These are phyloP conservation scores for Lasiodiplodia hormozganensis DNA, from an alignment of 2,329 filamentous ascomycete genomes.

Conservation along the genomic window DNA sequence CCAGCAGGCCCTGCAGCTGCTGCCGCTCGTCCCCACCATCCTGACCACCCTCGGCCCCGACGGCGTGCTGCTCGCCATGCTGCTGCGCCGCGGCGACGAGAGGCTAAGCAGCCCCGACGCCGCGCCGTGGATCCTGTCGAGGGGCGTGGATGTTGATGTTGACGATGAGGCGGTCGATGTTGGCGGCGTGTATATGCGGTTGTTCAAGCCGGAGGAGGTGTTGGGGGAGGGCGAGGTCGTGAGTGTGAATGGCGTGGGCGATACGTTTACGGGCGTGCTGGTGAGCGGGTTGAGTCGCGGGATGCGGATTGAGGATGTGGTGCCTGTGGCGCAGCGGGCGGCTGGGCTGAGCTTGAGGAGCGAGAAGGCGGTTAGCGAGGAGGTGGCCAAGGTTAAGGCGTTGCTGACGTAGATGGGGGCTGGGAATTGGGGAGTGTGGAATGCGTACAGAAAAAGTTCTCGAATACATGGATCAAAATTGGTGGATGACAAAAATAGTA, in stretches of 20 bases:
- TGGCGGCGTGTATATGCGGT: conserved; percentile 82
- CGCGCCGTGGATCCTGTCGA: conserved; percentile 74
- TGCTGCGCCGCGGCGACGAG: conserved; percentile 72
- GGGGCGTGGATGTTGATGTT: conserved; percentile 56
- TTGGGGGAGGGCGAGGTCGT: conserved; percentile 71
- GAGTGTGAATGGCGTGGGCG: conserved; percentile 92
- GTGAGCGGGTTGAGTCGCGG: conserved; percentile 74
- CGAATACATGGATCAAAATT: no score
- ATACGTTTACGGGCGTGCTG: conserved; percentile 87
- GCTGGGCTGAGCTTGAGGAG: conserved; percentile 81
- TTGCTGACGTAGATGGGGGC: not conserved
- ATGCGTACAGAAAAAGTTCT: no score
- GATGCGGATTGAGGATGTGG: conserved; percentile 64
- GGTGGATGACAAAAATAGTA: no score
- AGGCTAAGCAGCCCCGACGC: conserved; percentile 68
- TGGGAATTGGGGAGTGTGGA: no score
- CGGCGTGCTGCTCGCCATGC: conserved; percentile 76
- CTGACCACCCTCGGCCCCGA: conserved; percentile 80
- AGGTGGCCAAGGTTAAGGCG: conserved; percentile 10
- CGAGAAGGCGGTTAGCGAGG: conserved; percentile 25
- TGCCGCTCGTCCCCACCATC: conserved; percentile 86
- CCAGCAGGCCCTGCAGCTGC: conserved; percentile 80
- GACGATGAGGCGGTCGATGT: conserved; percentile 61
- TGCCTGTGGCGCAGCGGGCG: conserved; percentile 82
- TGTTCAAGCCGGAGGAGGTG: conserved; percentile 69